Evolutionary conservation across 2,329 filamentous ascomycete genomes (phyloP), one percentile per base, ranked within the genome.

Genomic region (Talaromyces sp.): DNA sequence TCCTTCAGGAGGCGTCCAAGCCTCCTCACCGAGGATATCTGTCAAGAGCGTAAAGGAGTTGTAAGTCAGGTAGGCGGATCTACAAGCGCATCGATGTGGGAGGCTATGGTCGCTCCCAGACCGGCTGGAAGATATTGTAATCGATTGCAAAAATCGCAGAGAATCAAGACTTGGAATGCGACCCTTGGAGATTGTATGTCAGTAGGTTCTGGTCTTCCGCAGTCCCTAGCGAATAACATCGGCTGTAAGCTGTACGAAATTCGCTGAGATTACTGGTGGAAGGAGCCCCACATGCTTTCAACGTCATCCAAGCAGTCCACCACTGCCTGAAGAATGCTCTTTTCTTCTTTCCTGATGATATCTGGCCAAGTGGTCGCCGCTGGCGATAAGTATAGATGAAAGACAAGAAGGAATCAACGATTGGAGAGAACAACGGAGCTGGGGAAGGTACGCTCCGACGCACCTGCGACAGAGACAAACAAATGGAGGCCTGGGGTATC

Each of bases 1-100:
- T 69, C 64, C 66, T 62, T 67, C 62, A 65, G 64, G 57, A 59
- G 58, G 64, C 43, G 53, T 56, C 48, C 59, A 62, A 62, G 66
- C 65, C 67, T 70, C 64, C 63, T 66, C 68, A 63, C 54, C n/a
- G 52, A 25, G 28, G 31, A 22, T 33, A 36, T 13, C 40, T 28
- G 33, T 67, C 70, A 73, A 72, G 62, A 53, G 54, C 41, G 28
- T 19, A 31, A 50, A 41, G n/a, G 43, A 31, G 17, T 35, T 22
- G 40, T 35, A 25, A 45, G 11, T 45, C 22, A 40, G 52, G 31
- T 25, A 17, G 4, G 31, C n/a, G 9, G 17, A 19, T 22, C 15
- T n/a, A 43, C 39, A 15, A 19, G 13, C 40, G 19, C 52, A 54
- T 54, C 52, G 52, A 54, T 22, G 52, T 28, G 35, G 39, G 39